Evolutionary conservation across 768 basidiomycete species (phyloP).

Genomic region (Podaxis sp.): DNA sequence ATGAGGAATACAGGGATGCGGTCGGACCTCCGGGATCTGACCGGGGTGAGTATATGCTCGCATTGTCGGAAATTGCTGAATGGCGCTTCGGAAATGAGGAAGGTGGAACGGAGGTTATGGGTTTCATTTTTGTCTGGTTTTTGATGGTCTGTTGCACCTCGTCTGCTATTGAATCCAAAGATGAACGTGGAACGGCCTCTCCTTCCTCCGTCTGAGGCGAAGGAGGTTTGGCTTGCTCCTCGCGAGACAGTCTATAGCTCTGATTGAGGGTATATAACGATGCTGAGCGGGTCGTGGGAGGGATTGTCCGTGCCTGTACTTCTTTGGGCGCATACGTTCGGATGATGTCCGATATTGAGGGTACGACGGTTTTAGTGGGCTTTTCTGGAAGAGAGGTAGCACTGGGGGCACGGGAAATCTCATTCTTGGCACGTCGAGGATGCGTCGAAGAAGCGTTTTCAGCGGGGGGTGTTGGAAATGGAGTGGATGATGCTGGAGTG

Average conservation of each 20-base stretch:
- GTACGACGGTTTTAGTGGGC: conserved; percentile 50
- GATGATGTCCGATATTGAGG: conserved; percentile 89
- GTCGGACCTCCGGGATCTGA: conserved; percentile 49
- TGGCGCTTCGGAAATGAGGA: conserved; percentile 48
- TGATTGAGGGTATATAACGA: conserved; percentile 50
- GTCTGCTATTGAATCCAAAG: conserved; percentile 84
- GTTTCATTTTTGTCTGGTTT: conserved; percentile 48
- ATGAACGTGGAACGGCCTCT: conserved; percentile 75
- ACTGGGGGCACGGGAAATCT: conserved; percentile 7
- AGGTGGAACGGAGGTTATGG: conserved; percentile 33
- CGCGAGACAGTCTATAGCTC: conserved; percentile 46
- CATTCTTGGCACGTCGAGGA: conserved; percentile 5
- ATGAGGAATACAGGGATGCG: conserved; percentile 52
- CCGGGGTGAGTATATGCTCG: conserved; percentile 53
- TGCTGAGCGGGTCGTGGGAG: conserved; percentile 42
- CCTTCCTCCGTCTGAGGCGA: conserved; percentile 55
- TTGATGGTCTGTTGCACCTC: conserved; percentile 74
- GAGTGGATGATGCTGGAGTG: conserved; percentile 13
- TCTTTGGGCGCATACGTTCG: conserved; percentile 71
- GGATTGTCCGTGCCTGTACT: conserved; percentile 48
- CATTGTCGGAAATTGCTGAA: conserved; percentile 57
- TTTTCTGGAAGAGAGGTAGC: conserved; percentile 10
- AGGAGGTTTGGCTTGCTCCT: conserved; percentile 48
- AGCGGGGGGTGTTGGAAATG: conserved; percentile 13
- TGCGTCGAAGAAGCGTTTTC: conserved; percentile 21